These are phyloP conservation scores for Pleurotus djamor DNA, from an alignment of 768 basidiomycete genomes.

Conservation along the genomic window DNA sequence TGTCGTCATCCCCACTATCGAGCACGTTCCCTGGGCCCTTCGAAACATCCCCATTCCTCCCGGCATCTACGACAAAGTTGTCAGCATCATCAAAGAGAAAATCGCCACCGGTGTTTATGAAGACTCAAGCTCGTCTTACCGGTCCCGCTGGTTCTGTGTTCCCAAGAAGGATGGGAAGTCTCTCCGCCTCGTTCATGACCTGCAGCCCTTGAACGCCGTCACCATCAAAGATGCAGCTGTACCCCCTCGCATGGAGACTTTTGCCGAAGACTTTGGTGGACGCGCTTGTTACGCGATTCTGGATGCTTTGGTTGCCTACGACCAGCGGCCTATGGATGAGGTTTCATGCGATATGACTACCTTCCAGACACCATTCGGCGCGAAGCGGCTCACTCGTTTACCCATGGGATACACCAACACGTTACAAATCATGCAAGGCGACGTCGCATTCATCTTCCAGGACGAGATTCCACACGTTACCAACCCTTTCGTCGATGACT, in stretches of 20 bases:
- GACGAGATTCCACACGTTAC: conserved; percentile 35
- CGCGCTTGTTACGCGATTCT: conserved; percentile 24
- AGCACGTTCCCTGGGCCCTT: conserved; percentile 29
- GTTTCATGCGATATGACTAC: conserved; percentile 34
- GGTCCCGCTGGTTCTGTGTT: conserved; percentile 37
- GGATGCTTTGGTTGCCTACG: conserved; percentile 33
- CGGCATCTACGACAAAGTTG: conserved; percentile 26
- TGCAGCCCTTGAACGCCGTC: conserved; percentile 34
- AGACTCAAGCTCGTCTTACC: conserved; percentile 32
- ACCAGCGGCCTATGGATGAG: conserved; percentile 19
- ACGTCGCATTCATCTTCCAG: conserved; percentile 32
- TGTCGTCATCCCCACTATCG: conserved; percentile 25
- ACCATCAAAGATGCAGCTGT: conserved; percentile 32
- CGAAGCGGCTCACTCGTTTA: conserved; percentile 22
- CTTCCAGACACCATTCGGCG: conserved; percentile 32
- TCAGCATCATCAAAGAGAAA: conserved; percentile 28
- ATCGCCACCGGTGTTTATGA: conserved; percentile 37
- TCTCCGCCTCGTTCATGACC: conserved; percentile 29
- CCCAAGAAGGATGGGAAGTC: conserved; percentile 33
- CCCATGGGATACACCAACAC: conserved; percentile 40
- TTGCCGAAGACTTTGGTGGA: conserved; percentile 31
- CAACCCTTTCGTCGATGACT: conserved; percentile 36
- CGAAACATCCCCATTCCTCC: conserved; percentile 29
- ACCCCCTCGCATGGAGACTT: conserved; percentile 25
- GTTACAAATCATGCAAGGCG: conserved; percentile 34